Evolutionary conservation across 2,329 filamentous ascomycete genomes (phyloP).

Genomic region (Hypoxylon sp.): DNA sequence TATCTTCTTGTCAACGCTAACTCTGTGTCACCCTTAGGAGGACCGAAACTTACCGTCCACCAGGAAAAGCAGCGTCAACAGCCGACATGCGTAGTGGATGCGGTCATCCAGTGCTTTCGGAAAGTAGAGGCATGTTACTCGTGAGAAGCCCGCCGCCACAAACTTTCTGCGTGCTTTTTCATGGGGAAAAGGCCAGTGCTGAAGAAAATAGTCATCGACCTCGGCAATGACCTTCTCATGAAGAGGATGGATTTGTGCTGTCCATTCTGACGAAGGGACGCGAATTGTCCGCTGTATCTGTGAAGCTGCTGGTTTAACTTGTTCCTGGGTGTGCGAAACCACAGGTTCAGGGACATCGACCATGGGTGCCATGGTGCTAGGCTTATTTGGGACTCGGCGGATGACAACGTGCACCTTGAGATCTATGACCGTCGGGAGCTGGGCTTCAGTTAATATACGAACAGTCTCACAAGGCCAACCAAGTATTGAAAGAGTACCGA

Average conservation of each 20-base stretch:
- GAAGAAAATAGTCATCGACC: conserved; percentile 58
- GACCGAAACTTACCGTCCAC: conserved; percentile 57
- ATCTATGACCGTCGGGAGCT: neutral
- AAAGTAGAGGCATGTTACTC: conserved; percentile 59
- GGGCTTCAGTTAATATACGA: conserved; percentile 1
- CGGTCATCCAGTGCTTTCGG: conserved; percentile 57
- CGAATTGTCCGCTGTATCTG: neutral
- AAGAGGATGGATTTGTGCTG: conserved; percentile 47
- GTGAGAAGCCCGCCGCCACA: conserved; percentile 53
- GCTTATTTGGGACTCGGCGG: neutral
- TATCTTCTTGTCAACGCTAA: conserved; percentile 36
- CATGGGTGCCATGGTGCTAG: conserved; percentile 12
- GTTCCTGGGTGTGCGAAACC: conserved; percentile 3
- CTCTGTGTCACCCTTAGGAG: neutral
- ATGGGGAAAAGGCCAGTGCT: conserved; percentile 57
- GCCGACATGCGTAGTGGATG: conserved; percentile 57
- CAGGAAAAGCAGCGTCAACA: conserved; percentile 60
- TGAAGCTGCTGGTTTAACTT: conserved; percentile 7
- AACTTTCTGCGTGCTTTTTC: conserved; percentile 55
- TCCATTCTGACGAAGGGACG: conserved; percentile 21
- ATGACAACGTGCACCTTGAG: conserved; percentile 1
- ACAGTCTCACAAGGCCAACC: neutral
- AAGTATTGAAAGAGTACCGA: neutral
- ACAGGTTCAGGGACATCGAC: conserved; percentile 2
- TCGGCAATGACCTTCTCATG: conserved; percentile 51